These are phyloP conservation scores for Microcyclospora tardicrescens DNA, from an alignment of 2,329 filamentous ascomycete species.

Conservation along the genomic window DNA sequence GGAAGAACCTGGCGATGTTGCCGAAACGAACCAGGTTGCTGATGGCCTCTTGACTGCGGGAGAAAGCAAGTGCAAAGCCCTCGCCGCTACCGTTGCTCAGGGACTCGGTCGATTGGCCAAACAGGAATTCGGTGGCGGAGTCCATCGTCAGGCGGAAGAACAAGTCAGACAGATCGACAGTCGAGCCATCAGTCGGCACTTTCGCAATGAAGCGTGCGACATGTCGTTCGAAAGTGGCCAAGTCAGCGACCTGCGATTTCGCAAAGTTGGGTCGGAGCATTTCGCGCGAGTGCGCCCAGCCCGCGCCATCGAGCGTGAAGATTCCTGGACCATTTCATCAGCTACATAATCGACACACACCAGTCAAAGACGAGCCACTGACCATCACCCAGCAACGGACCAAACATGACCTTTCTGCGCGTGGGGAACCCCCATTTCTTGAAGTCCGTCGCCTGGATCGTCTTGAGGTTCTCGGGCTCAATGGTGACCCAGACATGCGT, in stretches of 20 bases:
- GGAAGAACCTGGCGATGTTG: constrained; percentile 9
- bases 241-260: constrained; percentile 39
- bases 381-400: constrained; percentile 31
- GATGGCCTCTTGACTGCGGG: constrained; percentile 17
- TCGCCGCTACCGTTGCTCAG: constrained; percentile 12
- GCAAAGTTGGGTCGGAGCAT: constrained; percentile 43
- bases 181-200: constrained; percentile 39
- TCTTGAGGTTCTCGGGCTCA: constrained; percentile 38
- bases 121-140: constrained; percentile 54
- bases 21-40: constrained; percentile 15
- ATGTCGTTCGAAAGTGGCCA: constrained; percentile 48
- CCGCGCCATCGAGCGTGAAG: constrained; percentile 34
- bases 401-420: constrained; percentile 21
- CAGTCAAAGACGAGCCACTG: constrained; percentile 9
- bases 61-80: constrained; percentile 24
- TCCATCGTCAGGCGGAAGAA: constrained; percentile 57
- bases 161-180: constrained; percentile 47
- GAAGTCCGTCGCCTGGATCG: constrained; percentile 31
- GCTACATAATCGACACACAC: not conserved
- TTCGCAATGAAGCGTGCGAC: constrained; percentile 44
- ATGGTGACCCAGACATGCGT: constrained; percentile 26
- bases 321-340: constrained; percentile 9
- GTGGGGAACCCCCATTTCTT: constrained; percentile 33
- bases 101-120: constrained; percentile 37
- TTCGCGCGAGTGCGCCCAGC: constrained; percentile 26